Evolutionary conservation across 306 rosid species (phyloP), one percentile per base, ranked within the genome.

Genomic region (Glycine soja): DNA sequence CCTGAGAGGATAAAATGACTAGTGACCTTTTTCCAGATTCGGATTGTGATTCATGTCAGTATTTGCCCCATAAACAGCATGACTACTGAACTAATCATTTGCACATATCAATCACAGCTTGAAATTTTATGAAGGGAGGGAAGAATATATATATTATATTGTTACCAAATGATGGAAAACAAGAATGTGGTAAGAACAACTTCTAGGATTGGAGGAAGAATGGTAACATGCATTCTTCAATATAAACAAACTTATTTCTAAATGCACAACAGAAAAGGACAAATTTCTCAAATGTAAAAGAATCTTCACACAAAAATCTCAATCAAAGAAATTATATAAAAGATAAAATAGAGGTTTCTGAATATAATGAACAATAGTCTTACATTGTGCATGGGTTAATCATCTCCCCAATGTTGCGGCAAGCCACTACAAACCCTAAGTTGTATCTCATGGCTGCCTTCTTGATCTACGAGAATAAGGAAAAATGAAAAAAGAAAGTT

Each of bases 391-490:
- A 80, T 32, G 32, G n/a, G 59, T 12, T 19, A 15, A 59, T 46
- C 36, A 45, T 53, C 79, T 30, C 66, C 8, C 15, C 75, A 51
- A 10, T 34, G 30, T 61, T 54, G 77, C 68, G 78, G 54, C 74
- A 78, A 76, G 83, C 75, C 84, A 66, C 81, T 71, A 59, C 81
- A 80, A 74, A 43, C 84, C 2, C 3, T 52, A 42, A 74, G 62
- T 78, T 77, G 78, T 68, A 77, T 42, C 86, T 77, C 87, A 6
- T 81, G 40, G 32, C 63, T 69, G 48, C 56, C 86, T 78, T 84
- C 90, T 81, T 73, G 70, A 78, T 84, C 88, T 84, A 58, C 68
- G 53, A 34, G 72, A 50, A 76, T 50, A 72, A 59, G 59, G 63
- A 45, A 12, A 77, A 76, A 51, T 75, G 66, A 78, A 59, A 51